Evolutionary conservation across 352 stramenopile genomes (phyloP).

Genomic region (Pythium insidiosum): DNA sequence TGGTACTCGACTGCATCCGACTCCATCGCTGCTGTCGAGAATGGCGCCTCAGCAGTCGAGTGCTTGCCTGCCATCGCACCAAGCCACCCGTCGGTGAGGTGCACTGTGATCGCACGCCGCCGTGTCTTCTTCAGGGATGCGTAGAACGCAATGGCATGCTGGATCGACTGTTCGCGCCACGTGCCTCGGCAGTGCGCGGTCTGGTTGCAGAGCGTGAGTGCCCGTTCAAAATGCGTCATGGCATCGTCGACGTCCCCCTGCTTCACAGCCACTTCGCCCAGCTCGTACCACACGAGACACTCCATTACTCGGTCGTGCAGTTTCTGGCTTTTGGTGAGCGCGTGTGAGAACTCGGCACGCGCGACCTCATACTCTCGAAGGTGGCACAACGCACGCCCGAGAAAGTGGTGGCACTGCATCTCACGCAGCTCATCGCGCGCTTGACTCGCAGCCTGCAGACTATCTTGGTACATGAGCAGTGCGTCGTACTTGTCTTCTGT

Average conservation of each 20-base stretch:
- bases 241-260: slow-evolving; percentile 27
- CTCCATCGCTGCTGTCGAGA: neutral
- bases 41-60: neutral
- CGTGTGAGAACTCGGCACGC: slow-evolving; percentile 26
- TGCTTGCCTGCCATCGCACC: slow-evolving; percentile 4
- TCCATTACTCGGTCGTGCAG: slow-evolving; percentile 33
- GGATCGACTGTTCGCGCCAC: slow-evolving; percentile 32
- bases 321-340: slow-evolving; percentile 26
- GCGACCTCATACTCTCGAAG: slow-evolving; percentile 31
- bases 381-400: slow-evolving; percentile 24
- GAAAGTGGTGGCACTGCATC: slow-evolving; percentile 26
- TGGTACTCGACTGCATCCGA: neutral
- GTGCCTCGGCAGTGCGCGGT: slow-evolving; percentile 24
- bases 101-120: slow-evolving; percentile 18
- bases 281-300: slow-evolving; percentile 36
- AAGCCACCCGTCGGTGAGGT: neutral
- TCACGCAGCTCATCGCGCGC: slow-evolving; percentile 30
- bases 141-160: slow-evolving; percentile 53
- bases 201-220: slow-evolving; percentile 36
- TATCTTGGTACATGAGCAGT: slow-evolving; percentile 36
- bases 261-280: slow-evolving; percentile 32
- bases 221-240: slow-evolving; percentile 26
- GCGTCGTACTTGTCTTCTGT: slow-evolving; percentile 24
- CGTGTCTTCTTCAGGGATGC: slow-evolving; percentile 17
- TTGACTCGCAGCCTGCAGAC: slow-evolving; percentile 26